phyloP scores from a whole-genome alignment of 257 asterid genomes.

The Craterostigma plantagineum region DNA sequence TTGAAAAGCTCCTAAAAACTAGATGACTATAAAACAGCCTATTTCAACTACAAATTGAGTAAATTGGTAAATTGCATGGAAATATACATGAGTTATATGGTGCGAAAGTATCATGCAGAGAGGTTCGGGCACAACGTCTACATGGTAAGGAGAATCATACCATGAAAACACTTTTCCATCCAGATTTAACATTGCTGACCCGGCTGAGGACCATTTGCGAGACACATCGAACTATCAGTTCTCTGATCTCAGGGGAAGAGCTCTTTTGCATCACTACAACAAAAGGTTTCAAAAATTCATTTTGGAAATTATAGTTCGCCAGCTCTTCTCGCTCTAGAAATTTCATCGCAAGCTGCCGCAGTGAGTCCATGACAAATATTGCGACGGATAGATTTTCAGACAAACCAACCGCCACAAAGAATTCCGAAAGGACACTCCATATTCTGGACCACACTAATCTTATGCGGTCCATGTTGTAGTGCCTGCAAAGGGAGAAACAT shows the following conservation, averaged over 20 bases:
- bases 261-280: slow-evolving; percentile 93
- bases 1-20: too few species aligned
- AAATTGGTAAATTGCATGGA: background rate
- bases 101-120: too few species aligned
- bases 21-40: too few species aligned
- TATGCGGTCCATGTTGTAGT: slow-evolving; percentile 95
- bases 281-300: slow-evolving; percentile 90
- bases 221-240: slow-evolving; percentile 86
- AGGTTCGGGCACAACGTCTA: too few species aligned
- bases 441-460: slow-evolving; percentile 97
- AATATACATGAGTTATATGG: too few species aligned
- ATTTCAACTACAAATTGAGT: too few species aligned
- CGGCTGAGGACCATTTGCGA: slow-evolving; percentile 99
- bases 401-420: slow-evolving; percentile 90
- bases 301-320: slow-evolving; percentile 95
- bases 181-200: slow-evolving; percentile 87
- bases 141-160: too few species aligned
- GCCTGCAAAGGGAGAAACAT: slow-evolving; percentile 39
- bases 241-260: slow-evolving; percentile 81
- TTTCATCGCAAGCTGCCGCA: slow-evolving; percentile 97
- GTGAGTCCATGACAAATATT: slow-evolving; percentile 92
- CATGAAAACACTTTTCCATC: slow-evolving; percentile 99
- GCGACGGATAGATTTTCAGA: slow-evolving; percentile 96
- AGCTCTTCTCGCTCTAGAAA: slow-evolving; percentile 95
- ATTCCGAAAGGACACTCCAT: slow-evolving; percentile 92